A percentile compares a stretch with the other conserved stretches of the same genome.
These are phyloP conservation scores for Saccharomycodes ludwigii DNA, from an alignment of 805 yeast genomes.

Conservation along the genomic window DNA sequence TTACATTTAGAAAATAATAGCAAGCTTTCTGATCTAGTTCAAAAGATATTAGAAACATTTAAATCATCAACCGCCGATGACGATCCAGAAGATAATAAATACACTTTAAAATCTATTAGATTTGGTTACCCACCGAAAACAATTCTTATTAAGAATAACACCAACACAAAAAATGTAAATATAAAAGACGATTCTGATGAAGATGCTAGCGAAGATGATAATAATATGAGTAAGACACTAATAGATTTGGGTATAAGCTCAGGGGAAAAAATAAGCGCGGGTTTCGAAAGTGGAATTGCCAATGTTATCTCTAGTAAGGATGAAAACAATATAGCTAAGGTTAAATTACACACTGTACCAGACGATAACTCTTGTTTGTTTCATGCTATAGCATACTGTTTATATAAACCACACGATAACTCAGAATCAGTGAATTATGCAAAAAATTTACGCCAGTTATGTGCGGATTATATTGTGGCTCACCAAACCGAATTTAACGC, in stretches of 20 bases:
- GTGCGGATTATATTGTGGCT: slow-evolving; percentile 32
- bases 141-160: too few species aligned
- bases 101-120: slow-evolving; percentile 28
- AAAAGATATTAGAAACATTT: too few species aligned
- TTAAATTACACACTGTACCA: slow-evolving; percentile 43
- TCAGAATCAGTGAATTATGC: slow-evolving; percentile 25
- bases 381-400: slow-evolving; percentile 47
- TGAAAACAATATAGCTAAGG: slow-evolving; percentile 1
- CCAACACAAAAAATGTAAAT: too few species aligned
- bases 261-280: slow-evolving; percentile 48
- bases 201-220: too few species aligned
- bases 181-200: too few species aligned
- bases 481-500: slow-evolving; percentile 38
- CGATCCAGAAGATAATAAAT: too few species aligned
- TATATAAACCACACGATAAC: slow-evolving; percentile 24
- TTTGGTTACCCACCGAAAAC: slow-evolving; percentile 52
- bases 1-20: too few species aligned
- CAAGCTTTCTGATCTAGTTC: too few species aligned
- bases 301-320: slow-evolving; percentile 4
- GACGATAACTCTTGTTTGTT: slow-evolving; percentile 75
- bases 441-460: slow-evolving; percentile 38
- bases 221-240: slow-evolving; percentile 16
- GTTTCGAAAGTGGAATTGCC: slow-evolving; percentile 6
- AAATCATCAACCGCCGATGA: too few species aligned
- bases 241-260: slow-evolving; percentile 34